phyloP scores from a whole-genome alignment of 1,139 yeast genomes.

The Debaryomyces sp. region DNA sequence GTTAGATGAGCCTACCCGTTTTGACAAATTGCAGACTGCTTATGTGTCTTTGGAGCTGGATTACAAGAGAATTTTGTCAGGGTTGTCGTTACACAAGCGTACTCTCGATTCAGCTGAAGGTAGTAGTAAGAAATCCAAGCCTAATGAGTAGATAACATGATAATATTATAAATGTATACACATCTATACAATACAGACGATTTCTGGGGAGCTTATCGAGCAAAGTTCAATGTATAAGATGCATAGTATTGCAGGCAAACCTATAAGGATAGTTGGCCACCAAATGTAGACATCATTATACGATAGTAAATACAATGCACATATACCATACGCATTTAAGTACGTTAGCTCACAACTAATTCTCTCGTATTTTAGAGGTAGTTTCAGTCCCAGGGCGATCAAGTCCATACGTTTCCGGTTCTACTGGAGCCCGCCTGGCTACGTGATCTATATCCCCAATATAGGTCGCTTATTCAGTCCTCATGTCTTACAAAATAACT shows the following conservation, averaged over 20 bases:
- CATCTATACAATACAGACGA: neutral
- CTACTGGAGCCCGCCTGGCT: neutral
- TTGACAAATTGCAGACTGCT: conserved; percentile 76
- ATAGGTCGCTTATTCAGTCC: too few species aligned
- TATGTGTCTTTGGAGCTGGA: conserved; percentile 70
- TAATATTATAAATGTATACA: neutral
- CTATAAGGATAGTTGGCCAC: neutral
- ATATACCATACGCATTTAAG: neutral
- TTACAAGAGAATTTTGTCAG: conserved; percentile 57
- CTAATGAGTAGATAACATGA: conserved; percentile 1
- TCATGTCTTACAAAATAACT: too few species aligned
- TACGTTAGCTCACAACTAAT: neutral
- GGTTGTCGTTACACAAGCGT: conserved; percentile 26
- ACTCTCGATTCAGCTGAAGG: neutral
- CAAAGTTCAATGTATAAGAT: neutral
- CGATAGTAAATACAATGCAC: neutral
- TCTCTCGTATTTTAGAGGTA: neutral
- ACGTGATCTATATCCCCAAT: too few species aligned
- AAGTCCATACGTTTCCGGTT: neutral
- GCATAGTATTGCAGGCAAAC: neutral
- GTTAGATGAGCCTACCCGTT: conserved; percentile 61
- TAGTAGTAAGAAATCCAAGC: conserved; percentile 5
- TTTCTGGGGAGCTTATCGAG: neutral
- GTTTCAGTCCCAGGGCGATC: neutral
- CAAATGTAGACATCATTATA: neutral